Base-by-base conservation (phyloP, 768 basidiomycete species). In the Holtermannia corniformis region DNA sequence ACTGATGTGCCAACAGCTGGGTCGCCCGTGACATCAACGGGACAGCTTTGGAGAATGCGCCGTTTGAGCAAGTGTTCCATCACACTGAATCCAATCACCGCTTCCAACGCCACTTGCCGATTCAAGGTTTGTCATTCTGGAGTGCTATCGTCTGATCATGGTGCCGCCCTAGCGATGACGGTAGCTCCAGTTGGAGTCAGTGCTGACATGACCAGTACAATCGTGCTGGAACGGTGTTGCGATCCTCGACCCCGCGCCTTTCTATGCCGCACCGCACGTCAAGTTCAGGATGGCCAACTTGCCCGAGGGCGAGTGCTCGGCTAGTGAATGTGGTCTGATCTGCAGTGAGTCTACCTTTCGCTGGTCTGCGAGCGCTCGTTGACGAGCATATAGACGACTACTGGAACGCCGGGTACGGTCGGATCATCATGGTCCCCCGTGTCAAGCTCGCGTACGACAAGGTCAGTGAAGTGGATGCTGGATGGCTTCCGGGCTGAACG, bases 221-320 rank as follows among this genome's bases (percentile, higher is more conserved):
- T 85, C 86, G 3, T 99, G 93, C 74, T 97, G 95, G 95, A 99
- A 97, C 70, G 95, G 95, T 16, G 85, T 97, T 61, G 92, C 93
- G 27, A 76, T 99, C 5, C 79, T 97, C 50, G 95, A 97, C 68
- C 91, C 95, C 0, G 91, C 85, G 10, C 95, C 95, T 4, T 86
- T 99, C 75, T 99, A 99, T 74, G 76, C 78, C 1, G 86, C 87
- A 0, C 87, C 90, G 7, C 88, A 88, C 60, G 85, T 96, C 53
- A 80, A 81, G 51, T 99, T 99, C 81, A 80, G 95, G 24, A 99
- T 99, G 95, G 95, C 95, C 3, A 78, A 77, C 50, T 80, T 97
- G 49, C 78, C 77, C 7, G 87, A 93, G 13, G 82, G 82, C 40
- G 95, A 99, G 70, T 97, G 95, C 69, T 89, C 86, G 37, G 95